These are phyloP conservation scores for Raffaelea albimanens DNA, from an alignment of 2,329 filamentous ascomycete genomes.

Conservation along the genomic window DNA sequence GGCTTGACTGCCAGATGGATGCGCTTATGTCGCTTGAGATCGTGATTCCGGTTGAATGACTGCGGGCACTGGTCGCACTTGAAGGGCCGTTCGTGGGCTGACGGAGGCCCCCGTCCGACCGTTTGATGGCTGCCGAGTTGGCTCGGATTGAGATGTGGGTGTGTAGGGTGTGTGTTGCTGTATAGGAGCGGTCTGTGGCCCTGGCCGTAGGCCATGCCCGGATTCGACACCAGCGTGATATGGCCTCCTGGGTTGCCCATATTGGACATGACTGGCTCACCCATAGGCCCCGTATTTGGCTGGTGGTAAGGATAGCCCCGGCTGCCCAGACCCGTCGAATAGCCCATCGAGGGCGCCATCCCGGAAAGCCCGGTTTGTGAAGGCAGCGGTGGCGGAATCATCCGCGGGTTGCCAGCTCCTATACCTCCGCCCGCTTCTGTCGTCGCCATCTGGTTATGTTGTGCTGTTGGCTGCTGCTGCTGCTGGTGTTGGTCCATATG, in stretches of 20 bases:
- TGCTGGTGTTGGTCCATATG: neutral
- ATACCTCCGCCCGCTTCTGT: neutral
- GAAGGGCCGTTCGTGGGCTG: slow-evolving; percentile 72
- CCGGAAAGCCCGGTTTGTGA: slow-evolving; percentile 6
- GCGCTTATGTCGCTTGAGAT: slow-evolving; percentile 88
- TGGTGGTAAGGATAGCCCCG: slow-evolving; percentile 4
- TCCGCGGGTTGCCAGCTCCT: slow-evolving; percentile 1
- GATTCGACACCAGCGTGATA: slow-evolving; percentile 4
- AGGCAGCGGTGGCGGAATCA: slow-evolving; percentile 9
- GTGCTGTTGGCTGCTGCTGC: slow-evolving; percentile 3
- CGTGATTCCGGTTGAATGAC: slow-evolving; percentile 93
- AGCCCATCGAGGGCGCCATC: slow-evolving; percentile 3
- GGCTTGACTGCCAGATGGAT: slow-evolving; percentile 95
- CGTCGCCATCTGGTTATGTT: neutral
- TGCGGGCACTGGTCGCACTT: slow-evolving; percentile 89
- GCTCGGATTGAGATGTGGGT: slow-evolving; percentile 20
- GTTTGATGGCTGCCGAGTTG: slow-evolving; percentile 19
- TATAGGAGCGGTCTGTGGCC: slow-evolving; percentile 7
- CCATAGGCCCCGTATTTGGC: neutral
- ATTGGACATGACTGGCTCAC: slow-evolving; percentile 9
- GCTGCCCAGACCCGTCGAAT: neutral
- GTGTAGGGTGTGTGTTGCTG: slow-evolving; percentile 7
- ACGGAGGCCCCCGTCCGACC: slow-evolving; percentile 30
- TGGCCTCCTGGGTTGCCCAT: slow-evolving; percentile 7
- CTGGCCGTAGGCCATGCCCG: slow-evolving; percentile 6